Evolutionary conservation across 1,284 basidiomycete species (phyloP), one percentile per base, ranked within the genome.

Genomic region (Golubevia pallescens): DNA sequence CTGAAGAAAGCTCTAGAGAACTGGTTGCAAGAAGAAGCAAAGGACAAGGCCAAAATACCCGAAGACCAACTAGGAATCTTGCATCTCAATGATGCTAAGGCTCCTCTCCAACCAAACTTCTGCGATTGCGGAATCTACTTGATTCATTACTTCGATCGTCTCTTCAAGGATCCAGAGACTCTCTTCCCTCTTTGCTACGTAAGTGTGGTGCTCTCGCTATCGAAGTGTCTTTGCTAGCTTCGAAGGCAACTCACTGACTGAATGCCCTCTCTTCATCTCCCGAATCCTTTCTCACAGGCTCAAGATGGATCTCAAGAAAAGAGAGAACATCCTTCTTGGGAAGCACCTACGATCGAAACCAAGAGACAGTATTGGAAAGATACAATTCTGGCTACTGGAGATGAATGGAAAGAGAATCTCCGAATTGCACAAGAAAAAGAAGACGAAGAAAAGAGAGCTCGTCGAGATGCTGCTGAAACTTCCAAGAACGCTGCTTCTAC

Each of bases 71-170:
- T 72, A 0, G 62, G 60, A 21, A 53, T 68, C n/a, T 63, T 67
- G 2, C 48, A 63, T 6, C 66, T 73, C 57, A 67, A 82, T 10
- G 61, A 70, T 24, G 80, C 75, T 1, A 59, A 63, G 32, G 75
- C 77, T 10, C 93, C 93, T 5, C 87, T 87, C 55, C 94, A 95
- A 81, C 90, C 90, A 5, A 95, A 95, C 84, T 92, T 88, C 69
- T 93, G 91, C 79, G 93, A 95, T 81, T 95, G 94, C 74, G 94
- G 94, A 59, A 67, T 84, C 66, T 84, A 81, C 24, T 60, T 84
- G 19, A 62, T 84, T 34, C 80, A 83, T 61, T 79, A 72, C 57
- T 71, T 84, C 21, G 77, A 81, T 19, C 74, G 79, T 19, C 82
- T 83, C 69, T 78, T 83, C 20, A 62, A 64, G 14, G 70, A 80